phyloP scores from a whole-genome alignment of 2,329 filamentous ascomycete species.

The Helotiales sp. region DNA sequence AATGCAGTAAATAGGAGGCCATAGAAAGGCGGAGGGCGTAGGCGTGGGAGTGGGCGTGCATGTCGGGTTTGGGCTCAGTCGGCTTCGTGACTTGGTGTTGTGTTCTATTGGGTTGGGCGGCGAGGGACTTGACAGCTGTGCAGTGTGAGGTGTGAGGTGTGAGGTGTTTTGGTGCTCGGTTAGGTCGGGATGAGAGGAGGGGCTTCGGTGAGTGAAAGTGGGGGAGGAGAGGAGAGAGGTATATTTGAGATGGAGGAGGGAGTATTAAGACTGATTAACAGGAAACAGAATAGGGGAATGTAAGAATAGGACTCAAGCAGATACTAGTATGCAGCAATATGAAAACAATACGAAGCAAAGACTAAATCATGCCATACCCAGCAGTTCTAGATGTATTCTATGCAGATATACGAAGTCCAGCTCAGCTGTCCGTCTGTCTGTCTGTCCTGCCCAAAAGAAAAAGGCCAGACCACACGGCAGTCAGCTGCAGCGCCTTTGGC shows the following conservation, averaged over 20 bases:
- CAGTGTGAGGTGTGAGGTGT: background rate
- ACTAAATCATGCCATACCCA: background rate
- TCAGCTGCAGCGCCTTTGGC: slow-evolving; percentile 3
- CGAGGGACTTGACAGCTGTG: background rate
- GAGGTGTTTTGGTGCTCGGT: background rate
- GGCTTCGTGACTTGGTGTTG: background rate
- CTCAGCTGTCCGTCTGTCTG: background rate
- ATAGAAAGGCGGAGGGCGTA: background rate
- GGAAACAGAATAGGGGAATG: background rate
- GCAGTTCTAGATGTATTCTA: background rate
- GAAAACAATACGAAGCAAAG: background rate
- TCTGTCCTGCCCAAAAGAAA: background rate
- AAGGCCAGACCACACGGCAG: background rate
- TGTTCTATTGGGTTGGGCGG: background rate
- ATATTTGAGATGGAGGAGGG: background rate
- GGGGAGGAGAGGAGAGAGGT: no score
- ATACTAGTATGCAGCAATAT: no score
- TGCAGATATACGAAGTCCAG: background rate
- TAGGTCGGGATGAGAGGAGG: background rate
- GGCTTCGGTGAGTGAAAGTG: slow-evolving; percentile 7
- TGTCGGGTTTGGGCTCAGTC: background rate
- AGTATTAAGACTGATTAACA: background rate
- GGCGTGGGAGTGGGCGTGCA: background rate
- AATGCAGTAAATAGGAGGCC: background rate
- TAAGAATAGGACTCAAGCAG: no score